phyloP scores from a whole-genome alignment of 2,329 filamentous ascomycete species.

The Kalmusia sp. region DNA sequence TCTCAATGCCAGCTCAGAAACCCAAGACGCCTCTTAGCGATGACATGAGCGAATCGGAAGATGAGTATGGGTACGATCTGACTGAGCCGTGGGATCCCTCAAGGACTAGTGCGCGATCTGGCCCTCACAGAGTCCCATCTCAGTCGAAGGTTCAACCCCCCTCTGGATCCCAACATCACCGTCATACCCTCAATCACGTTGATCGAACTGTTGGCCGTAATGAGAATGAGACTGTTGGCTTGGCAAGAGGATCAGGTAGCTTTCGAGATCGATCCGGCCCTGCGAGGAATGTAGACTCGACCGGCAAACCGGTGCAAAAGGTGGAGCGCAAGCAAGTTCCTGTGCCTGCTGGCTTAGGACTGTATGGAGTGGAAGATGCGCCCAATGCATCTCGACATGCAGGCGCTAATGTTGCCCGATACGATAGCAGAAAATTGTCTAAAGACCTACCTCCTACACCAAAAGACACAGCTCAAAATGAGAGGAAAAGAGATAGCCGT shows the following conservation, averaged over 20 bases:
- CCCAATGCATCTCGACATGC: slow-evolving; percentile 24
- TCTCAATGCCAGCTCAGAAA: slow-evolving; percentile 39
- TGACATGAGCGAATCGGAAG: slow-evolving; percentile 35
- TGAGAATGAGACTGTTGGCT: slow-evolving; percentile 40
- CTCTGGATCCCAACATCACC: slow-evolving; percentile 31
- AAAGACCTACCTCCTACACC: slow-evolving; percentile 29
- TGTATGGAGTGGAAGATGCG: slow-evolving; percentile 38
- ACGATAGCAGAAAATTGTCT: slow-evolving; percentile 39
- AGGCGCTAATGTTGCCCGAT: slow-evolving; percentile 39
- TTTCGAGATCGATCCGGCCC: slow-evolving; percentile 38
- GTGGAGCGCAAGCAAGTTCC: slow-evolving; percentile 31
- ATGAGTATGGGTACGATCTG: slow-evolving; percentile 36
- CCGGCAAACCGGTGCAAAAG: slow-evolving; percentile 20
- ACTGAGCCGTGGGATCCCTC: slow-evolving; percentile 46
- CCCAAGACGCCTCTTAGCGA: slow-evolving; percentile 30
- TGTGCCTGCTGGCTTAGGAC: slow-evolving; percentile 37
- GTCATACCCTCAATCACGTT: slow-evolving; percentile 20
- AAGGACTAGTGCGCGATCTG: slow-evolving; percentile 21
- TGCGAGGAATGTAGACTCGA: slow-evolving; percentile 7
- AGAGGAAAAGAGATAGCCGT: slow-evolving; percentile 37
- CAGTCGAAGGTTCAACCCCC: slow-evolving; percentile 13
- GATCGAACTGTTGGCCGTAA: slow-evolving; percentile 32
- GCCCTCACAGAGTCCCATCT: slow-evolving; percentile 16
- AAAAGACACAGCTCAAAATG: slow-evolving; percentile 24
- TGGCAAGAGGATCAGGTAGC: slow-evolving; percentile 34